These are phyloP conservation scores for Chlorencoelia australis DNA, from an alignment of 2,329 filamentous ascomycete genomes.

Conservation along the genomic window DNA sequence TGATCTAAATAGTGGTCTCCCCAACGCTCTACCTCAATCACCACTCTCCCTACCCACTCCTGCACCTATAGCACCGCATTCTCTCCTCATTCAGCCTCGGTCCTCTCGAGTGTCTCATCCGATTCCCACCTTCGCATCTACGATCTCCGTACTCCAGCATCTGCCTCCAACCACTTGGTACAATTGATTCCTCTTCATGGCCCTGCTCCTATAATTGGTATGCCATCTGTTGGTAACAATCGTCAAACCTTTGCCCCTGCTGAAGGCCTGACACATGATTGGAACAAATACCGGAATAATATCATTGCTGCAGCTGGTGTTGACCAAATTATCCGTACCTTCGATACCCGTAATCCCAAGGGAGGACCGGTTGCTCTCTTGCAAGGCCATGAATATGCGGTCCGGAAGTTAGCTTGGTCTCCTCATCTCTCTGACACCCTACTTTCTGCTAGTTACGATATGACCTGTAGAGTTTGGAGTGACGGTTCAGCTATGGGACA, in stretches of 20 bases:
- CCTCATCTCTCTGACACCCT: slow-evolving; percentile 86
- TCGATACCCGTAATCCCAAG: slow-evolving; percentile 72
- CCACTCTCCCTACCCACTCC: slow-evolving; percentile 80
- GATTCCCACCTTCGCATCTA: slow-evolving; percentile 87
- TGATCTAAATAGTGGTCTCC: slow-evolving; percentile 66
- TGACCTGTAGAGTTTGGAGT: slow-evolving; percentile 92
- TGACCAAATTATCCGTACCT: slow-evolving; percentile 76
- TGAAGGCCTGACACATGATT: slow-evolving; percentile 90
- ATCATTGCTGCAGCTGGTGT: slow-evolving; percentile 84
- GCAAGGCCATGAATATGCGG: slow-evolving; percentile 82
- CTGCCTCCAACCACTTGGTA: slow-evolving; percentile 78
- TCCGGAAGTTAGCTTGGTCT: slow-evolving; percentile 79
- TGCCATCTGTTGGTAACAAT: slow-evolving; percentile 15
- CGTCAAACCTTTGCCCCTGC: slow-evolving; percentile 29
- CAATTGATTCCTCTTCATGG: slow-evolving; percentile 75
- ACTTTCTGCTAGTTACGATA: slow-evolving; percentile 88
- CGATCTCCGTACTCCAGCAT: slow-evolving; percentile 79
- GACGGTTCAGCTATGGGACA: slow-evolving; percentile 49
- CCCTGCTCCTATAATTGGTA: slow-evolving; percentile 31
- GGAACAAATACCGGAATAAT: slow-evolving; percentile 92
- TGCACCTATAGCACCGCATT: slow-evolving; percentile 94
- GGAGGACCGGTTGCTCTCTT: slow-evolving; percentile 65
- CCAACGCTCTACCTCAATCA: slow-evolving; percentile 59
- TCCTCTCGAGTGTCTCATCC: slow-evolving; percentile 79
- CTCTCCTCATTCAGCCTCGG: slow-evolving; percentile 74